Conservation (phyloP, 345 rosid species). For the Mallotus nudiflorus region DNA sequence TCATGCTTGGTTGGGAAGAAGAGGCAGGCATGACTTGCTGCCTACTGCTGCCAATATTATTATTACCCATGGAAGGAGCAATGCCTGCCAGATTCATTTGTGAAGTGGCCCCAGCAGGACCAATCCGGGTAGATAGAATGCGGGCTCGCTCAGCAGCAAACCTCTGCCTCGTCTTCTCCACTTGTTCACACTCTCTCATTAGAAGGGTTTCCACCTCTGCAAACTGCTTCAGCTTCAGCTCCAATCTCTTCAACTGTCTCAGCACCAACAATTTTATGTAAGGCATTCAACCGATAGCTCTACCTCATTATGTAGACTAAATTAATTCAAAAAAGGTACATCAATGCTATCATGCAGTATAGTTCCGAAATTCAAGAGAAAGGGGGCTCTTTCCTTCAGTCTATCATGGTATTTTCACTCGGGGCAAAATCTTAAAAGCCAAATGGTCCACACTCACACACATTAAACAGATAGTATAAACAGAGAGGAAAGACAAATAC, state of each 20-base stretch:
- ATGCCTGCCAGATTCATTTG: conserved; percentile 51
- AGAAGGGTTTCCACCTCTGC: conserved; percentile 93
- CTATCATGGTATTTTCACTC: background rate
- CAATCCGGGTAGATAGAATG: conserved; percentile 56
- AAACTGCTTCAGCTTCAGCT: conserved; percentile 96
- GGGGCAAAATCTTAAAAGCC: background rate
- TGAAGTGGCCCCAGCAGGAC: conserved; percentile 50
- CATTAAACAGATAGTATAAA: no score
- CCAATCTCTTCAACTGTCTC: conserved; percentile 85
- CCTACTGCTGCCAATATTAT: conserved; percentile 45
- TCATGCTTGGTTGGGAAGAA: conserved; percentile 60
- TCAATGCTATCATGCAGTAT: background rate
- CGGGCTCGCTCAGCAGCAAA: conserved; percentile 73
- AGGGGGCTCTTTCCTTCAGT: background rate
- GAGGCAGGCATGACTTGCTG: conserved; percentile 56
- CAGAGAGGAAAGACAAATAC: background rate
- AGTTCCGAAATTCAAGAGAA: background rate
- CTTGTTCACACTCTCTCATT: conserved; percentile 97
- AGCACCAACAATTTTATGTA: background rate
- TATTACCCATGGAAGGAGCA: conserved; percentile 55
- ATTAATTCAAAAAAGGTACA: background rate
- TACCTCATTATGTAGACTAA: background rate
- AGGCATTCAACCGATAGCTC: background rate
- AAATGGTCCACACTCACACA: background rate
- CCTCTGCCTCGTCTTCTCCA: conserved; percentile 89